Evolutionary conservation across 2,329 filamentous ascomycete species (phyloP), one percentile per base, ranked within the genome.

Genomic region (Ceratocystis harringtonii): DNA sequence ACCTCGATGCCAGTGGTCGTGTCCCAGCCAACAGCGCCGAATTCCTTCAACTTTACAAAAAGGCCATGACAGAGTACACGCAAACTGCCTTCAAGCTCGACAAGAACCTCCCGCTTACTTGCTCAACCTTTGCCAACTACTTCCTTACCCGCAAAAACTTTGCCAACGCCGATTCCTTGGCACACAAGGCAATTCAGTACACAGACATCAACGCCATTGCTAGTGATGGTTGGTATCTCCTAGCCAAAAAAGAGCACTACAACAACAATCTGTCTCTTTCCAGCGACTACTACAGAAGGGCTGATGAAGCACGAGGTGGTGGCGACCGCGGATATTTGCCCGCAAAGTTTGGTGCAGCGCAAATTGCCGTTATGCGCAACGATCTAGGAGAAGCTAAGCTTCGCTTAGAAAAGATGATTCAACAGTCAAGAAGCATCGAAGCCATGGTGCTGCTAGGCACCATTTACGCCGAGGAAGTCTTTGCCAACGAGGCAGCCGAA

Each of bases 121-220:
- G 91, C 73, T 87, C 90, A 19, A 90, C 91, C 0, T 96, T 99
- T 74, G 90, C 91, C 57, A 82, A 85, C 69, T 96, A 96, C 75
- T 97, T 96, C 75, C 78, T 96, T 32, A 86, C 90, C 1, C 84
- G 89, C 71, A 95, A 91, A 73, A 84, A 85, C 7, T 87, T 90
- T 75, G 77, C 84, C 28, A 91, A 90, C 68, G 91, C 94, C 8
- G 91, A 97, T 70, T 85, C 86, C 22, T 80, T 99, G 19, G 90
- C 92, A 6, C 88, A 92, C 73, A 94, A 94, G 74, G 92, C 94
- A 5, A 96, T 99, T 68, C 90, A 96, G 72, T 87, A 90, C 71
- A 97, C 94, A 1, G 94, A 99, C 72, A 90, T 97, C 70, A 96
- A 96, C 74, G 90, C 92, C 2, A 90, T 97, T 74, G 92, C 92